Conservation (phyloP, 164 flowering plant genomes). For the Magnolia kwangsiensis region DNA sequence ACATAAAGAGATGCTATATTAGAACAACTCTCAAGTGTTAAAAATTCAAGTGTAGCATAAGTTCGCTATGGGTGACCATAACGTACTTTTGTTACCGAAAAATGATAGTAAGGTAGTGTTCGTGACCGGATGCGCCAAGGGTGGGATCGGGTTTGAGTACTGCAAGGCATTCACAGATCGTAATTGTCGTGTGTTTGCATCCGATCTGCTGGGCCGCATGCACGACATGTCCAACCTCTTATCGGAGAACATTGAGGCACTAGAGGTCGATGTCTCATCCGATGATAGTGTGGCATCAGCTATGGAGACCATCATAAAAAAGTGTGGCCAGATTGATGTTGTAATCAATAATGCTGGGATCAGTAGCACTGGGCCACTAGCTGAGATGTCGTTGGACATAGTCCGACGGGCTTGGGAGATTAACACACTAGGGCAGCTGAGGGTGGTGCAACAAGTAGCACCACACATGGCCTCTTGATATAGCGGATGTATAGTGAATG, state of each 20-base stretch:
- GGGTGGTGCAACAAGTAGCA: conserved; percentile 59
- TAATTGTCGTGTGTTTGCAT: conserved; percentile 51
- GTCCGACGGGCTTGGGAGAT: conserved; percentile 52
- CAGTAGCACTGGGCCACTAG: conserved; percentile 56
- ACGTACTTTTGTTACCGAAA: neutral
- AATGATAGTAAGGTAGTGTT: conserved; percentile 41
- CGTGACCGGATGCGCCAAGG: conserved; percentile 66
- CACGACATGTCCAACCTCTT: conserved; percentile 29
- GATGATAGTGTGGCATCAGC: conserved; percentile 51
- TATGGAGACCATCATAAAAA: conserved; percentile 25
- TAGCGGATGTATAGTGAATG: conserved; percentile 49
- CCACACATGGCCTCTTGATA: conserved; percentile 53
- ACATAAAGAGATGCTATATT: neutral
- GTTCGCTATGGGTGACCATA: conserved; percentile 20
- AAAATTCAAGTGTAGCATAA: neutral
- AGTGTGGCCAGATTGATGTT: conserved; percentile 50
- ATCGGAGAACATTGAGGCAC: conserved; percentile 27
- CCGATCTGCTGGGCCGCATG: conserved; percentile 41
- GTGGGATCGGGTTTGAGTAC: conserved; percentile 67
- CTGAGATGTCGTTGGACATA: conserved; percentile 48
- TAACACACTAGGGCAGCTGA: conserved; percentile 58
- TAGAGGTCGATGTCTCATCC: conserved; percentile 60
- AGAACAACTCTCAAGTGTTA: neutral
- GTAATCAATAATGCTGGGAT: conserved; percentile 67
- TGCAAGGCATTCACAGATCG: conserved; percentile 61